A percentile compares a stretch with the other conserved stretches of the same genome.
phyloP scores from a whole-genome alignment of 352 stramenopile species.

The Phytophthora vignae region DNA sequence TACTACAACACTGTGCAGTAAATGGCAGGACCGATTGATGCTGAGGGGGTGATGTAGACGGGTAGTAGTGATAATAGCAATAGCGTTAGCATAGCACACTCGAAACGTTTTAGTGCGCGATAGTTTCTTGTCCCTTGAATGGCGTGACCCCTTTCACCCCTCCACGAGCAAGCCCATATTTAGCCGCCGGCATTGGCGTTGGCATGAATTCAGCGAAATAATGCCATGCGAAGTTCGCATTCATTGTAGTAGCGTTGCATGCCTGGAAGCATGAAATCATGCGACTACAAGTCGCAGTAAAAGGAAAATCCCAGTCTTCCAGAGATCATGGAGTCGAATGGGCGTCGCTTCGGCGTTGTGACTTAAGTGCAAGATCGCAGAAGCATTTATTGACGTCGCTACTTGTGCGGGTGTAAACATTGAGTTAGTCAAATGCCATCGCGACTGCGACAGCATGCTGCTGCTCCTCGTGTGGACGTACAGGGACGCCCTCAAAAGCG shows the following conservation, averaged over 20 bases:
- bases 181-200: conserved; percentile 3
- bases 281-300: too few relatives aligned
- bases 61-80: conserved; percentile 16
- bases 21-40: background rate
- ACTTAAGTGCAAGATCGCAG: too few relatives aligned
- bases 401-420: background rate
- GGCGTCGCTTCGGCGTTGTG: too few relatives aligned
- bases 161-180: conserved; percentile 10
- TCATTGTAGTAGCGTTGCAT: conserved; percentile 1
- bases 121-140: conserved; percentile 25
- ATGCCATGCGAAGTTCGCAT: background rate
- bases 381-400: conserved; percentile 1
- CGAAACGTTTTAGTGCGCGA: background rate
- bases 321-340: too few relatives aligned
- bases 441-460: conserved; percentile 9
- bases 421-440: conserved; percentile 27
- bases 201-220: conserved; percentile 11
- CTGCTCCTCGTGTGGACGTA: background rate
- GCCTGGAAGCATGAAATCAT: too few relatives aligned
- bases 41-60: background rate
- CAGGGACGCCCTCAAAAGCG: conserved; percentile 15
- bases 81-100: conserved; percentile 3
- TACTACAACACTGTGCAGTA: conserved; percentile 87
- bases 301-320: too few relatives aligned
- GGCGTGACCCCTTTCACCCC: conserved; percentile 16